These are phyloP conservation scores for Bacterosira constricta DNA, from an alignment of 108 stramenopile genomes.

Conservation along the genomic window DNA sequence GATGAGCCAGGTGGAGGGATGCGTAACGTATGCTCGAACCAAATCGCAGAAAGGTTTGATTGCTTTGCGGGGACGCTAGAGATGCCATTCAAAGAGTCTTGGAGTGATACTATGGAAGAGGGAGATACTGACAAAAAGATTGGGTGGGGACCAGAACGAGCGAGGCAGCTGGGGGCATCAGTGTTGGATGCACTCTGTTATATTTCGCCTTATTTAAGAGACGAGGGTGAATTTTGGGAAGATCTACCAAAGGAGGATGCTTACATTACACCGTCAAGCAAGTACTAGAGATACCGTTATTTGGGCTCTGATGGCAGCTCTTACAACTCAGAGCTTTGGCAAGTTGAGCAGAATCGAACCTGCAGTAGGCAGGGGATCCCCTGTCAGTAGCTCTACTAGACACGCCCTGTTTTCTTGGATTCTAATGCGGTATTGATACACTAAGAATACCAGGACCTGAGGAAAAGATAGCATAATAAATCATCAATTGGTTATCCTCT, in stretches of 20 bases:
- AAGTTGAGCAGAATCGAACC: too few relatives aligned
- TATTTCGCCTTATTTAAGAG: slow-evolving; percentile 73
- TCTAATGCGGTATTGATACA: too few relatives aligned
- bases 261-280: slow-evolving; percentile 61
- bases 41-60: slow-evolving; percentile 75
- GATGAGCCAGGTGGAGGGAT: not conserved
- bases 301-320: too few relatives aligned
- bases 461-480: too few relatives aligned
- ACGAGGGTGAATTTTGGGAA: slow-evolving; percentile 65
- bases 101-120: slow-evolving; percentile 67
- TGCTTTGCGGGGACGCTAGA: slow-evolving; percentile 84
- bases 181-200: slow-evolving; percentile 69
- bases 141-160: not conserved
- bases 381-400: too few relatives aligned
- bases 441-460: too few relatives aligned
- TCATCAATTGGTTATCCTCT: too few relatives aligned
- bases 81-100: slow-evolving; percentile 91
- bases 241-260: slow-evolving; percentile 61
- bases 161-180: slow-evolving; percentile 63
- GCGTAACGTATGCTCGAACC: slow-evolving; percentile 31
- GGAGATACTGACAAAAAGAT: slow-evolving; percentile 54
- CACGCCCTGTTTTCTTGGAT: too few relatives aligned
- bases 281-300: too few relatives aligned
- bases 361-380: too few relatives aligned
- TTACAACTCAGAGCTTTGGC: too few relatives aligned